Evolutionary conservation across 805 yeast species (phyloP).

Genomic region (Tetrapisispora pingtungensis): DNA sequence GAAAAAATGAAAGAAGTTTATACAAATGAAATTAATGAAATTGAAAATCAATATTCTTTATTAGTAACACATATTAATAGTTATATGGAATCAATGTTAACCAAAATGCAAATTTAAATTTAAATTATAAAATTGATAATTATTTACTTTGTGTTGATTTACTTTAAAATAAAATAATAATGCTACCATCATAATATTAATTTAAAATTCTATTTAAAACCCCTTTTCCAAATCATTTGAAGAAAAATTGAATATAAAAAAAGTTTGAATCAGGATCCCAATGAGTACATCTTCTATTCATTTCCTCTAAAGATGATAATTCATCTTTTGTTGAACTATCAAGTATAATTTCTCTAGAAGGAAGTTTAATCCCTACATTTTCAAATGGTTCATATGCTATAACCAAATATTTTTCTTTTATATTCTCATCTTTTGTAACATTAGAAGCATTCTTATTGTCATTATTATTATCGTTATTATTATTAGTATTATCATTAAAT

Average conservation of each 20-base stretch:
- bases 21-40: slow-evolving; percentile 42
- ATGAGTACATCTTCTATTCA: slow-evolving; percentile 43
- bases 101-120: slow-evolving; percentile 7
- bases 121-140: not conserved
- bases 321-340: slow-evolving; percentile 26
- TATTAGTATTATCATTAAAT: not conserved
- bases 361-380: slow-evolving; percentile 65
- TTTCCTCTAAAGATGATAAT: slow-evolving; percentile 27
- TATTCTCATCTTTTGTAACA: not conserved
- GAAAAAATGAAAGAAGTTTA: slow-evolving; percentile 34
- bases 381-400: slow-evolving; percentile 89
- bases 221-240: slow-evolving; percentile 14
- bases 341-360: slow-evolving; percentile 35
- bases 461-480: not conserved
- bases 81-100: slow-evolving; percentile 31
- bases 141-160: no score
- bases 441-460: not conserved
- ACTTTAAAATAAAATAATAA: not conserved
- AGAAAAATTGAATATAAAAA: slow-evolving; percentile 64
- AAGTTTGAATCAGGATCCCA: slow-evolving; percentile 66
- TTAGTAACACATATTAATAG: slow-evolving; percentile 45
- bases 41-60: slow-evolving; percentile 44
- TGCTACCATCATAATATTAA: not conserved
- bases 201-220: no score
- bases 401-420: slow-evolving; percentile 47